Percentiles rank a stretch among this genome's conserved stretches.
phyloP scores from a whole-genome alignment of 495 filamentous ascomycete genomes.

The Hyaloscypha bicolor region DNA sequence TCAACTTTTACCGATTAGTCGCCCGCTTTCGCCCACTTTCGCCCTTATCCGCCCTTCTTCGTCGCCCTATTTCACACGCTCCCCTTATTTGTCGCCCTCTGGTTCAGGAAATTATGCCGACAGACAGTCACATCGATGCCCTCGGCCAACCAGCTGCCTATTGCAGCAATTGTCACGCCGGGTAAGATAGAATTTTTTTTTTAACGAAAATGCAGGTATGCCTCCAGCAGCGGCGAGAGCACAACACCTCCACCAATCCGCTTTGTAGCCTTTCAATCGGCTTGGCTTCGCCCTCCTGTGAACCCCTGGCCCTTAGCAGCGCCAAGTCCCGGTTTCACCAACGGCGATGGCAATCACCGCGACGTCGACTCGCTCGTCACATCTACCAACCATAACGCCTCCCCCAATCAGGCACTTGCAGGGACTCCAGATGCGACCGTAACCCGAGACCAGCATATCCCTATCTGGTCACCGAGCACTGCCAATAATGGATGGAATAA shows the following conservation, averaged over 20 bases:
- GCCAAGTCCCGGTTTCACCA: no score
- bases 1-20: slow-evolving; percentile 18
- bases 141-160: slow-evolving; percentile 15
- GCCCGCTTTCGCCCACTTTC: slow-evolving; percentile 29
- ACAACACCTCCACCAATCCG: slow-evolving; percentile 13
- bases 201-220: slow-evolving; percentile 24
- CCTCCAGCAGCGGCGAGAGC: slow-evolving; percentile 14
- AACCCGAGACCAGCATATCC: slow-evolving; percentile 15
- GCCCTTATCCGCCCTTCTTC: slow-evolving; percentile 16
- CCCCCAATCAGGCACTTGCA: slow-evolving; percentile 8
- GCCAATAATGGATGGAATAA: slow-evolving; percentile 4
- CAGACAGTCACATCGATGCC: slow-evolving; percentile 9
- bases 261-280: no score
- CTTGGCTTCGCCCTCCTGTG: no score
- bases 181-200: slow-evolving; percentile 23
- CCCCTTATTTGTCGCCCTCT: slow-evolving; percentile 24
- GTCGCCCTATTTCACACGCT: slow-evolving; percentile 27
- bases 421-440: slow-evolving; percentile 12
- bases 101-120: slow-evolving; percentile 18
- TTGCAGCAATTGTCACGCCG: slow-evolving; percentile 15
- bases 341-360: no score
- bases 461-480: slow-evolving; percentile 19
- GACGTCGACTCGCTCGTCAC: no score
- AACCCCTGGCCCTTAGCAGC: no score
- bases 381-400: no score